A percentile compares a stretch with the other conserved stretches of the same genome.
phyloP scores from a whole-genome alignment of 129 eudicot genomes.

The Smallanthus sonchifolius region DNA sequence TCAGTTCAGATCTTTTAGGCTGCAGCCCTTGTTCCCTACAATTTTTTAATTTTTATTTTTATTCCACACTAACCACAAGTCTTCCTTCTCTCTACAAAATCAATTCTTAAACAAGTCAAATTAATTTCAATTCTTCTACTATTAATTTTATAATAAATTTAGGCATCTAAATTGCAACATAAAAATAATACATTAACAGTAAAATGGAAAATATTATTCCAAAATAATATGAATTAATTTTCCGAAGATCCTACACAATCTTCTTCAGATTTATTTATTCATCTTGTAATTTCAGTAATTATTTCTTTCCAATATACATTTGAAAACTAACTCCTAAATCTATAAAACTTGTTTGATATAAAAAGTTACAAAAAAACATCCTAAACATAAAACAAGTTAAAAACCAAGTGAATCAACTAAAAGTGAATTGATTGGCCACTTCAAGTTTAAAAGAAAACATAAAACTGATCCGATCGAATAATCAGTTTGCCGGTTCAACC shows the following conservation, averaged over 20 bases:
- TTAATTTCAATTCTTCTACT: too few species aligned
- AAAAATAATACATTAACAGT: not conserved
- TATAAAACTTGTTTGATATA: too few species aligned
- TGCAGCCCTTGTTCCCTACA: not conserved
- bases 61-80: not conserved
- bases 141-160: too few species aligned
- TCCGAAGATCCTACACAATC: too few species aligned
- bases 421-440: not conserved
- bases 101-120: not conserved
- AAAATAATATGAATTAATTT: too few species aligned
- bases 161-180: too few species aligned
- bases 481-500: not conserved
- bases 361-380: not conserved
- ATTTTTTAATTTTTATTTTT: not conserved
- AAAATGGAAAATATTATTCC: too few species aligned
- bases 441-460: not conserved
- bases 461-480: not conserved
- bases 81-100: not conserved
- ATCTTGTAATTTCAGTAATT: too few species aligned
- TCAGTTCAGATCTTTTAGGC: not conserved
- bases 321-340: too few species aligned
- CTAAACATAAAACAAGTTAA: not conserved
- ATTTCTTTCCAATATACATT: too few species aligned
- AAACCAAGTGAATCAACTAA: not conserved
- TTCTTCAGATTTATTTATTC: too few species aligned